Base-by-base conservation (phyloP, 495 filamentous ascomycete species). In the Neurospora sp. region DNA sequence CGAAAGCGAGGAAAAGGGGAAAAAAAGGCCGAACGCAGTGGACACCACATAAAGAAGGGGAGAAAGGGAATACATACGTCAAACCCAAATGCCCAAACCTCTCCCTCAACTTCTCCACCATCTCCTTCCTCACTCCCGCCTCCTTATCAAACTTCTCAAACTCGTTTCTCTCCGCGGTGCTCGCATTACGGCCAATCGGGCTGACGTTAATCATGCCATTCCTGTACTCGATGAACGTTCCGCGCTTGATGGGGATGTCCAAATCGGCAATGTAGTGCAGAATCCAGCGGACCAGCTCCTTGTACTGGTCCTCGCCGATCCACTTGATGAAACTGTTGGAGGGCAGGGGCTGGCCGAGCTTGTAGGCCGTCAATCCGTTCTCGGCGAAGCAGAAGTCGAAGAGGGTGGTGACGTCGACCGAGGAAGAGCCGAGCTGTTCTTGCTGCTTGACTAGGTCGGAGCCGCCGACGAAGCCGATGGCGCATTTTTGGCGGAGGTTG, bases 361-460 rank as follows among this genome's bases (percentile, higher is more conserved):
- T 93, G 85, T 86, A 96, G n/a, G 94, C 95, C 0, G 91, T 94
- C 72, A 99, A 88, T 2, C 96, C 95, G 83, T 98, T 98, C 84
- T 98, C 95, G 70, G 93, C 83, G 85, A 98, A 98, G 86, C 92
- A 95, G 84, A 93, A 98, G 84, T 98, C 95, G 84, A 98, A 99
- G 72, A 98, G 89, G 48, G 87, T 80, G 7, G 89, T 93, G 9
- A 94, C 93, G 78, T 89, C 81, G 68, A 91, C 85, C 40, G 41
- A 72, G 6, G 83, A 72, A 3, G 86, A 85, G 77, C 93, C 94
- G 37, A 98, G 89, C 82, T 99, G 96, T 81, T 99, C 96, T 80
- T 98, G 93, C 80, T 98, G 96, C 85, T 99, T 98, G 69, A 83
- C 84, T 65, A 97, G 86, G 85, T 99, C 90, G 72, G 91, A 94